Evolutionary conservation across 192 early-diverging fungal genomes (phyloP), one percentile per base, ranked within the genome.

Genomic region (Rhizophagus sp.): DNA sequence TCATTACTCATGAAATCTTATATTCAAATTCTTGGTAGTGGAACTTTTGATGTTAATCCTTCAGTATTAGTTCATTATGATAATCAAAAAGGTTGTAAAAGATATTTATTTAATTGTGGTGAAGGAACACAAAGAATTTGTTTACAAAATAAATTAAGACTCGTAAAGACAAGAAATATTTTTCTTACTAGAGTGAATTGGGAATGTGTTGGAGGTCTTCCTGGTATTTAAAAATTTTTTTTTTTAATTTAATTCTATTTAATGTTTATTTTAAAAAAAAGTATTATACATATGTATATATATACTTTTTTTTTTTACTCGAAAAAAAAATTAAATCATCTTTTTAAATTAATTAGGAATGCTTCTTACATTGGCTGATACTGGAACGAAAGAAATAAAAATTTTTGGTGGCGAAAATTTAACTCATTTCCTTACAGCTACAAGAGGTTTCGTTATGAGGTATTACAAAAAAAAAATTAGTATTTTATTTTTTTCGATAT

Each of bases 41-140:
- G 81, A 12, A 87, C 86, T 9, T 70, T 62, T 27, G 89, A 90
- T 63, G 83, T 87, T n/a, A 65, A 83, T 0, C 84, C 96, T 12
- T 90, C 93, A 19, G 83, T 98, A 50, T 76, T 97, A 70, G 84
- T 96, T 33, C 87, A 93, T 75, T 94, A 95, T 85, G 91, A 94
- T 67, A 77, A 73, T 11, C 52, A 61, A 39, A 47, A n/a, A 24
- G 30, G 13, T 41, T 47, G 74, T 25, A 88, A 93, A 64, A 87
- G 94, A 39, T 97, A 97, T 78, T 86, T 98, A 84, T 95, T 98
- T 89, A 98, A 98, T 87, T 96, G 95, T 82, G 88, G 93, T 64
- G 97, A 98, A 82, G 96, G 95, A 30, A 92, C 91, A 3, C 97
- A 98, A 84, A 90, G 97, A 62, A 82, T 97, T 44, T 91, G 93